phyloP scores from a whole-genome alignment of 768 basidiomycete species.

The Aureoboletus auriporus region DNA sequence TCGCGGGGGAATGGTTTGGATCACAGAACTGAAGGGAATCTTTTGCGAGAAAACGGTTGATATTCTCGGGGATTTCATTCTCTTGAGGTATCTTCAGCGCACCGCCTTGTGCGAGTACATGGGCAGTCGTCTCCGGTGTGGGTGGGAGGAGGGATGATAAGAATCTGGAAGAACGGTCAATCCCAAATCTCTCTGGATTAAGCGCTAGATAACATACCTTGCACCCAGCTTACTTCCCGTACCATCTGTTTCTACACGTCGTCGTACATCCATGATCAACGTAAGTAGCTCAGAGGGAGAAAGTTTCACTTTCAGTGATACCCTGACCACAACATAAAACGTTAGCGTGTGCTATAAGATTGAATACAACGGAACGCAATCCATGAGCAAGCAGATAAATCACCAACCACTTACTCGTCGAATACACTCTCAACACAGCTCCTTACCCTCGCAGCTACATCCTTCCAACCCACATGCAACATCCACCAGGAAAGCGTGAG shows the following conservation, averaged over 20 bases:
- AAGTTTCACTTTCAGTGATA: conserved; percentile 81
- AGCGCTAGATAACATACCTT: conserved; percentile 8
- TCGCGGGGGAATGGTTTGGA: background rate
- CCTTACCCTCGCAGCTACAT: conserved; percentile 69
- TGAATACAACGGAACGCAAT: background rate
- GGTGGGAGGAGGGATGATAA: conserved; percentile 71
- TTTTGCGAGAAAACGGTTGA: background rate
- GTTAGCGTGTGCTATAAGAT: conserved; percentile 7
- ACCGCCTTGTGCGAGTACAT: conserved; percentile 67
- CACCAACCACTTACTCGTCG: conserved; percentile 56
- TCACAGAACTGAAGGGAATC: background rate
- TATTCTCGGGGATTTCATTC: background rate
- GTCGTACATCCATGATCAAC: conserved; percentile 68
- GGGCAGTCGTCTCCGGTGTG: conserved; percentile 64
- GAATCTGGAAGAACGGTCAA: conserved; percentile 37
- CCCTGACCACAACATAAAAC: conserved; percentile 38
- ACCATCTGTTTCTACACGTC: conserved; percentile 70
- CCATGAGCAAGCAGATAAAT: background rate
- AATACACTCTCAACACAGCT: conserved; percentile 79
- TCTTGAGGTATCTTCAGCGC: conserved; percentile 14
- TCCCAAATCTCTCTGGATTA: background rate
- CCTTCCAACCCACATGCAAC: conserved; percentile 88
- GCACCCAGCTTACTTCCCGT: conserved; percentile 26
- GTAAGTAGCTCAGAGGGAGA: conserved; percentile 62
- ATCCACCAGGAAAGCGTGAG: conserved; percentile 93